Evolutionary conservation across 345 rosid species (phyloP).

Genomic region (Eucalyptus guilfoylei): DNA sequence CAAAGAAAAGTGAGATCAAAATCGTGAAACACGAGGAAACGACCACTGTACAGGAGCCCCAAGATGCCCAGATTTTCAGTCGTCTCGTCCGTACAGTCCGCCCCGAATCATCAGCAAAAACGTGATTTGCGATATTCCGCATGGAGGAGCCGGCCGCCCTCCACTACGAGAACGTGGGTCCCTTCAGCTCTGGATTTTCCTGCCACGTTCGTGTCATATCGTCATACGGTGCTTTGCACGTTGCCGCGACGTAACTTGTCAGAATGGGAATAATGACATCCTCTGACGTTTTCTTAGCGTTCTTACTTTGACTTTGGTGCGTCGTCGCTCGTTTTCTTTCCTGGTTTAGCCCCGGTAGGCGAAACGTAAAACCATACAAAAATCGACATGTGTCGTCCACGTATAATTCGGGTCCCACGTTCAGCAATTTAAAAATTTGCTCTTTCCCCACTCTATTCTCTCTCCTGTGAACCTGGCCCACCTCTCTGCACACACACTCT

Average conservation of each 20-base stretch:
- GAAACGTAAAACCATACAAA: too few species aligned
- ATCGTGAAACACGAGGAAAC: neutral
- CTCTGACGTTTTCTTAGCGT: neutral
- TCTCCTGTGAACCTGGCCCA: too few species aligned
- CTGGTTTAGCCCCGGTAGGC: too few species aligned
- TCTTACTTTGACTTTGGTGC: too few species aligned
- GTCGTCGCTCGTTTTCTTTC: too few species aligned
- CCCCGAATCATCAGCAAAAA: neutral
- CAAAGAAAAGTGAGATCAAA: neutral
- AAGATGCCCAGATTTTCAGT: neutral
- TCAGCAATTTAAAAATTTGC: too few species aligned
- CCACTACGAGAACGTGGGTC: neutral
- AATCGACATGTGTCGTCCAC: too few species aligned
- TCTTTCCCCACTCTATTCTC: too few species aligned
- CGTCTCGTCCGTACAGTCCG: neutral
- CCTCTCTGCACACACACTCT: too few species aligned
- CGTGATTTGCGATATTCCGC: neutral
- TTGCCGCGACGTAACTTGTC: neutral
- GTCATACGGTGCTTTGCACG: neutral
- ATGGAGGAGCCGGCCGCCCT: accelerated
- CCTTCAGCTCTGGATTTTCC: neutral
- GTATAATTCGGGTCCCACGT: too few species aligned
- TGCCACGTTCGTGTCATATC: too few species aligned
- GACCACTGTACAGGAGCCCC: neutral
- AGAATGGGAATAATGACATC: neutral